Conservation (phyloP, 164 flowering plant genomes). For the Tinospora cordifolia region DNA sequence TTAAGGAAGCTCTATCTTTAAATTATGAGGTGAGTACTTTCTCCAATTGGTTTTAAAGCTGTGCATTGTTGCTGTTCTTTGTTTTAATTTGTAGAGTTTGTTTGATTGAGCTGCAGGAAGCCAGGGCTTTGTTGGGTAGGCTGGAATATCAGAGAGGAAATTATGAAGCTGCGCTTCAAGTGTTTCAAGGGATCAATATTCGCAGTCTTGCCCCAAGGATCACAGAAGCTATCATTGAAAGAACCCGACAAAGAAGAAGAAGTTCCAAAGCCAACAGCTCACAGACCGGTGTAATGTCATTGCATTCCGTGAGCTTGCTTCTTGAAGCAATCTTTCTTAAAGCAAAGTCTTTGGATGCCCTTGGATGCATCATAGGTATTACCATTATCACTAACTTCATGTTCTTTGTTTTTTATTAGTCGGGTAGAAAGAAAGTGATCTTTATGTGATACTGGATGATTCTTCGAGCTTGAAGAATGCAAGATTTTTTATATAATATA, state of each 20-base stretch:
- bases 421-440: not conserved
- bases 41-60: not conserved
- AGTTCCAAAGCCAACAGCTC: slow-evolving; percentile 43
- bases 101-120: slow-evolving; percentile 54
- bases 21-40: slow-evolving; percentile 72
- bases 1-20: slow-evolving; percentile 86
- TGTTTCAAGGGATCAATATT: slow-evolving; percentile 87
- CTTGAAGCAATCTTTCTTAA: slow-evolving; percentile 88
- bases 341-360: slow-evolving; percentile 69
- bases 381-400: not conserved
- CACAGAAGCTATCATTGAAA: slow-evolving; percentile 58
- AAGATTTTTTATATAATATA: not conserved
- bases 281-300: slow-evolving; percentile 55
- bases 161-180: slow-evolving; percentile 87
- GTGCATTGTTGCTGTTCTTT: slow-evolving; percentile 1
- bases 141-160: slow-evolving; percentile 80
- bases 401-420: not conserved
- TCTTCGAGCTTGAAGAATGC: not conserved
- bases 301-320: slow-evolving; percentile 91
- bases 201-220: slow-evolving; percentile 54
- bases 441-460: too few relatives aligned
- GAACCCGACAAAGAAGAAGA: slow-evolving; percentile 42
- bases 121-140: slow-evolving; percentile 85
- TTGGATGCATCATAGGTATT: slow-evolving; percentile 62
- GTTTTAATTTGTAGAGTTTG: not conserved